Base-by-base conservation (phyloP, 2,329 filamentous ascomycete genomes). In the Venturia asperata region DNA sequence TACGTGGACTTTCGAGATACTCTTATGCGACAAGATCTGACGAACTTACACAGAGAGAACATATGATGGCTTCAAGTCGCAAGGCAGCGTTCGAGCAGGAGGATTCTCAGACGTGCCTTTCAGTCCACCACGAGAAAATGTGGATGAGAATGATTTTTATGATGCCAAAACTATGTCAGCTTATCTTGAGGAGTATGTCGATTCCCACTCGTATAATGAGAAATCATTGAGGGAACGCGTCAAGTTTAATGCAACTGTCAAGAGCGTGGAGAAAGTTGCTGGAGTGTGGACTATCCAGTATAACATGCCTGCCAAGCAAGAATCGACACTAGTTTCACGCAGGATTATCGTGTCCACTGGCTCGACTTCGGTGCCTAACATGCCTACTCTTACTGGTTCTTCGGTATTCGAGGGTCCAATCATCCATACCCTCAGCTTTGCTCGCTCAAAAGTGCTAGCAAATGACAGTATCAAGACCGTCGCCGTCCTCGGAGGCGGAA, bases 221-320 rank as follows among this genome's bases (percentile, higher is more conserved):
- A 63, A 47, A 43, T n/a, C 19, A 6, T 10, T 63, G 19, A 41
- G 62, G 10, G 62, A 63, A 5, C 42, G 62, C 37, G 45, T 63
- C 9, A 11, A 17, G 5, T 63, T 47, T 21, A 55, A 37, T 1
- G 27, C 24, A 9, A 49, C 62, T 13, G 15, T 41, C 10, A 21
- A 62, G 34, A 39, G 41, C 34, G 13, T 43, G 24, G 34, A n/a
- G 19, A 43, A 3, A 21, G 42, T 62, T 69, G 70, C 56, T 30
- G 61, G 30, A n/a, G n/a, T n/a, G n/a, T n/a, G n/a, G n/a, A n/a
- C n/a, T n/a, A n/a, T n/a, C n/a, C n/a, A n/a, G n/a, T n/a, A n/a
- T n/a, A n/a, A n/a, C n/a, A n/a, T n/a, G n/a, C n/a, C n/a, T n/a
- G n/a, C n/a, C n/a, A n/a, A n/a, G n/a, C n/a, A n/a, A n/a, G n/a